Evolutionary conservation across 345 rosid genomes (phyloP), one percentile per base, ranked within the genome.

Genomic region (Anastatica hierochuntica): DNA sequence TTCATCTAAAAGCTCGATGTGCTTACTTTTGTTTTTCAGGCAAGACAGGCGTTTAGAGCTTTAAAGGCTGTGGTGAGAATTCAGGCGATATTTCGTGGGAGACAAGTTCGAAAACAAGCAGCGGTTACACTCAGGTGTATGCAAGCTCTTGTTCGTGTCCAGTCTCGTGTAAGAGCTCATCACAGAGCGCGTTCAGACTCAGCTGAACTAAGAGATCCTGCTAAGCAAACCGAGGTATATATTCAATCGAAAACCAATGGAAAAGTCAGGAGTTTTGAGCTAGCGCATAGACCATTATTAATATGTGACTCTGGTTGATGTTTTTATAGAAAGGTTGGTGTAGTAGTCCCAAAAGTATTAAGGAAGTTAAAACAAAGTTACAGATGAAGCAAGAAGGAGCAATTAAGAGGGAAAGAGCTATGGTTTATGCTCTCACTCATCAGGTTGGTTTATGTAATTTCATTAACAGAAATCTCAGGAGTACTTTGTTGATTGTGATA

Each of bases 71-170:
- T 88, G 27, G 97, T 92, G 62, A 85, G 98, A 64, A 72, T 92
- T 62, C 97, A 92, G 61, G 94, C 97, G 4, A 72, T 92, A 52
- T 83, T 88, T 57, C 83, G 90, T 1, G 97, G 95, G 2, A 61
- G 87, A 42, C 77, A 81, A 49, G 97, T 92, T 34, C 64, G 97
- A 41, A 88, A 81, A 65, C 97, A 92, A 75, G 97, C 97, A 30
- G 90, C 86, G 14, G 81, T 92, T 64, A 81, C 97, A 31, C 76
- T 88, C 10, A 72, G 85, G 78, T 85, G 97, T 64, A 92, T 92
- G 97, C 95, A 92, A 62, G 97, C 99, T 71, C 94, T 88, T 60
- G 90, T 92, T 15, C 70, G 94, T 49, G 95, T 80, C 41, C 97
- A 92, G 70, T 82, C 86, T 58, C 80, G 78, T 14, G 82, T 80